A percentile compares a stretch with the other conserved stretches of the same genome.
phyloP scores from a whole-genome alignment of 2,329 filamentous ascomycete genomes.

The Aphanoascus verrucosus region DNA sequence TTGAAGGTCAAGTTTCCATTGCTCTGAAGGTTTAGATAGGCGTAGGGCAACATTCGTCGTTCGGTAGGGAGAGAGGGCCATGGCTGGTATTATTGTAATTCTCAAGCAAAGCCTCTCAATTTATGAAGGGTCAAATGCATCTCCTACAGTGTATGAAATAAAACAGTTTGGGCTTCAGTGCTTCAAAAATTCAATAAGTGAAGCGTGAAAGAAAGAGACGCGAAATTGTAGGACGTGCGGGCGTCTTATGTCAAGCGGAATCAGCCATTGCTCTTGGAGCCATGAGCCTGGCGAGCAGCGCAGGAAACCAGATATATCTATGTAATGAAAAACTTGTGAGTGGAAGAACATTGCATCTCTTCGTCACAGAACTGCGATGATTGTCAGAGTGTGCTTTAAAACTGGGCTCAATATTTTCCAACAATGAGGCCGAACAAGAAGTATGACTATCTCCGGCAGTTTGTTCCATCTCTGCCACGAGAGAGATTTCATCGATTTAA shows the following conservation, averaged over 20 bases:
- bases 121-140: neutral
- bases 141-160: neutral
- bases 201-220: neutral
- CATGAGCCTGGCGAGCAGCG: neutral
- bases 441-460: too few species aligned
- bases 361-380: too few species aligned
- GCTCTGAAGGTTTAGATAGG: conserved; percentile 25
- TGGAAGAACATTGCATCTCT: too few species aligned
- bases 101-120: neutral
- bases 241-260: neutral
- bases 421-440: too few species aligned
- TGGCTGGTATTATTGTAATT: neutral
- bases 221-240: neutral
- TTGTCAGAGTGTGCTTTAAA: too few species aligned
- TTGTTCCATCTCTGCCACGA: too few species aligned
- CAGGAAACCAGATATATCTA: neutral
- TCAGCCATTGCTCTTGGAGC: neutral
- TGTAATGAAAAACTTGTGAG: neutral
- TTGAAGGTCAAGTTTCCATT: conserved; percentile 28
- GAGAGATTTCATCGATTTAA: too few species aligned
- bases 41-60: neutral
- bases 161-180: neutral
- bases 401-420: too few species aligned
- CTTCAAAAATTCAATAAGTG: too few species aligned
- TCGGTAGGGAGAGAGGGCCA: conserved; percentile 7